Conservation (phyloP, 2,329 filamentous ascomycete species). For the Fusarium tuaranense region DNA sequence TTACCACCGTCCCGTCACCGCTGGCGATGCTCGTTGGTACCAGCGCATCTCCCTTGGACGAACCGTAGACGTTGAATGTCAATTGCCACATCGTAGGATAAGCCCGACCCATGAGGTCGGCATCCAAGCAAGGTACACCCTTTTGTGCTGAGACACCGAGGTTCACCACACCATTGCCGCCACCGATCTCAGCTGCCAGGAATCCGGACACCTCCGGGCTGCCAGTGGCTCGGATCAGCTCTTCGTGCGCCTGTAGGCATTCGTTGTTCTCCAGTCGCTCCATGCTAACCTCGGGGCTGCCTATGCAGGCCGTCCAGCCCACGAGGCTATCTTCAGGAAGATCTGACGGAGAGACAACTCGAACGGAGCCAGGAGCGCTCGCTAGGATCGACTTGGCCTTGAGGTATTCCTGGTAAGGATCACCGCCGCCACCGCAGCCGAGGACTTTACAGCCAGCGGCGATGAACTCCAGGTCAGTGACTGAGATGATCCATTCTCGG, state of each 20-base stretch:
- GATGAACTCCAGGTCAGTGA: slow-evolving; percentile 65
- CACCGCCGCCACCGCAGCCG: slow-evolving; percentile 66
- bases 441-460: slow-evolving; percentile 67
- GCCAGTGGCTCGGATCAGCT: not conserved
- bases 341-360: slow-evolving; percentile 60
- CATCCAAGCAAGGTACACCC: slow-evolving; percentile 51
- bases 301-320: slow-evolving; percentile 19
- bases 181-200: slow-evolving; percentile 57
- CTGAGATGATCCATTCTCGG: slow-evolving; percentile 63
- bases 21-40: not conserved
- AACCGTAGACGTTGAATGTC: slow-evolving; percentile 2
- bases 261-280: slow-evolving; percentile 21
- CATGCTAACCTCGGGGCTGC: slow-evolving; percentile 23
- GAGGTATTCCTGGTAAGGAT: slow-evolving; percentile 60
- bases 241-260: slow-evolving; percentile 15
- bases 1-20: not conserved
- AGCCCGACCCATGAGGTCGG: slow-evolving; percentile 53
- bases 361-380: slow-evolving; percentile 56
- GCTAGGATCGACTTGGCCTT: slow-evolving; percentile 57
- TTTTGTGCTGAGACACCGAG: slow-evolving; percentile 53
- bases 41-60: not conserved
- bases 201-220: slow-evolving; percentile 15
- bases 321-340: slow-evolving; percentile 52
- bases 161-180: slow-evolving; percentile 61
- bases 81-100: slow-evolving; percentile 44